Evolutionary conservation across 371 early-diverging fungal species (phyloP).

Genomic region (Sporodiniella umbellata): DNA sequence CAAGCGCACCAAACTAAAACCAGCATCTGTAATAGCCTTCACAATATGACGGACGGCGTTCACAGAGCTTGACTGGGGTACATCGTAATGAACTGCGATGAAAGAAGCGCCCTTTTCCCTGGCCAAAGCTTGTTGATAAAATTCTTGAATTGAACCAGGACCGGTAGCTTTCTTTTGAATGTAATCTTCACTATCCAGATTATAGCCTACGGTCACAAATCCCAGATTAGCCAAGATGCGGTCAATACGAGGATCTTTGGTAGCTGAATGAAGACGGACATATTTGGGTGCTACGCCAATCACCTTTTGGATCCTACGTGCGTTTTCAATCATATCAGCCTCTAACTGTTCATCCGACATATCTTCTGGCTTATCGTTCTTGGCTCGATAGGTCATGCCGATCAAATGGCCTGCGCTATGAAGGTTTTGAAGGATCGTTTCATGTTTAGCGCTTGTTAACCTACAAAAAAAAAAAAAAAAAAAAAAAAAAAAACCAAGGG

Average conservation of each 20-base stretch:
- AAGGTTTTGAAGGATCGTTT: constrained; percentile 46
- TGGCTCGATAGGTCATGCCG: constrained; percentile 58
- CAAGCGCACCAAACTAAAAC: constrained; percentile 57
- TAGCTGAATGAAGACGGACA: constrained; percentile 47
- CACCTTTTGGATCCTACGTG: constrained; percentile 42
- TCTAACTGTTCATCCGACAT: constrained; percentile 46
- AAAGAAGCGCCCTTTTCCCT: constrained; percentile 50
- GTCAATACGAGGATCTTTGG: constrained; percentile 38
- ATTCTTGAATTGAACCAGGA: constrained; percentile 1
- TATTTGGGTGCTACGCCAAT: constrained; percentile 54
- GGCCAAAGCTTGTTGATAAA: constrained; percentile 15
- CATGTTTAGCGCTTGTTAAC: constrained; percentile 50
- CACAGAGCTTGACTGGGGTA: constrained; percentile 53
- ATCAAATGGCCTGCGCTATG: constrained; percentile 58
- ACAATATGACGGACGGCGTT: constrained; percentile 43
- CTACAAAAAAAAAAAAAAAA: constrained; percentile 3
- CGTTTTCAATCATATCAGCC: constrained; percentile 46
- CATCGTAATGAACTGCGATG: constrained; percentile 53
- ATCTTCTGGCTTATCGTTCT: constrained; percentile 40
- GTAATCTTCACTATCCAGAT: constrained; percentile 56
- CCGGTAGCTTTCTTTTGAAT: constrained; percentile 21
- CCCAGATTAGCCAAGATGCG: constrained; percentile 46
- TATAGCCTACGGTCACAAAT: constrained; percentile 49
- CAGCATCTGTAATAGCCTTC: constrained; percentile 43
- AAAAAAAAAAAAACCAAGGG: no score